Evolutionary conservation across 768 basidiomycete species (phyloP).

Genomic region (Termitomyces sp.): DNA sequence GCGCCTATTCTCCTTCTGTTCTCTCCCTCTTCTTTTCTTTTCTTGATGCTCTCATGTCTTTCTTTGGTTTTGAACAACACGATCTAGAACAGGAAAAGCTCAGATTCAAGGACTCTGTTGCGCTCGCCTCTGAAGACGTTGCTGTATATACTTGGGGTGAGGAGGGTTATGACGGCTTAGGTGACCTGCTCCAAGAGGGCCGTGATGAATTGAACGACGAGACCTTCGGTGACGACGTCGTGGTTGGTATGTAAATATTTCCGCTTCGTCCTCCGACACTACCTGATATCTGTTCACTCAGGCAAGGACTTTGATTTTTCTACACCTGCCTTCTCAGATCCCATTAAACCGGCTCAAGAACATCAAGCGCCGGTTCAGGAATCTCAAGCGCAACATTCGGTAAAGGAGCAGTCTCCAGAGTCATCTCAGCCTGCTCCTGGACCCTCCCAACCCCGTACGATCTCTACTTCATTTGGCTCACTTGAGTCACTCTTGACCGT

Average conservation of each 20-base stretch:
- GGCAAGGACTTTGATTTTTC: constrained; percentile 94
- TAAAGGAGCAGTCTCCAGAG: constrained; percentile 21
- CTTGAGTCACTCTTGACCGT: constrained; percentile 6
- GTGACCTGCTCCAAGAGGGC: constrained; percentile 83
- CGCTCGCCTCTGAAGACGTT: constrained; percentile 72
- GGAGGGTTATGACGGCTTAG: constrained; percentile 87
- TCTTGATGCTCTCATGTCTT: constrained; percentile 61
- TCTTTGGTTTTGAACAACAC: constrained; percentile 73
- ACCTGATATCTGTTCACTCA: constrained; percentile 27
- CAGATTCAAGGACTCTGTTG: constrained; percentile 46
- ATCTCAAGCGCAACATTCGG: constrained; percentile 9
- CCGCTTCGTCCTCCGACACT: constrained; percentile 2
- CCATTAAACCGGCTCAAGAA: constrained; percentile 23
- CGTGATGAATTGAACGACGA: constrained; percentile 95
- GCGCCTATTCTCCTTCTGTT: background rate
- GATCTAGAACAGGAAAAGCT: constrained; percentile 65
- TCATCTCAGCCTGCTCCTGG: constrained; percentile 18
- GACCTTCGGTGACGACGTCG: constrained; percentile 79
- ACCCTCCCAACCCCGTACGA: constrained; percentile 28
- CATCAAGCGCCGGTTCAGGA: background rate
- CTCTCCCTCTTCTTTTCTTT: constrained; percentile 18
- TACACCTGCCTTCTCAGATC: constrained; percentile 36
- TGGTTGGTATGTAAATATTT: constrained; percentile 61
- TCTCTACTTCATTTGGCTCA: constrained; percentile 10
- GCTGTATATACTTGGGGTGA: constrained; percentile 94